These are phyloP conservation scores for Thielaviopsis euricoi DNA, from an alignment of 2,329 filamentous ascomycete species.

Conservation along the genomic window DNA sequence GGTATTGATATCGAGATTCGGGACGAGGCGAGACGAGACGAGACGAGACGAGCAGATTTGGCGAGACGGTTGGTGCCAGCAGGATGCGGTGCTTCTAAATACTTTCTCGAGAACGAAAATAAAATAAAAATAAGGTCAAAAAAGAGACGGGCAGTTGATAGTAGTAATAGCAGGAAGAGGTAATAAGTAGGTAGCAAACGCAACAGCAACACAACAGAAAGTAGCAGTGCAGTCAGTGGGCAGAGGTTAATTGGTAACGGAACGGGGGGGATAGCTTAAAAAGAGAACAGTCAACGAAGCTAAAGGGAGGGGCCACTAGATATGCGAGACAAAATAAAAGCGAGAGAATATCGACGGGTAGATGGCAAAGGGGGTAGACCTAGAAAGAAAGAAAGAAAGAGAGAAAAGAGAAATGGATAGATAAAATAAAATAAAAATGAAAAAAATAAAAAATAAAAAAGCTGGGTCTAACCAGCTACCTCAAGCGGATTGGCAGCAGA, in stretches of 20 bases:
- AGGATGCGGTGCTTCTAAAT: conserved; percentile 12
- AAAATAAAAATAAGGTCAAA: neutral
- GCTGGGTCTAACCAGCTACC: too few relatives aligned
- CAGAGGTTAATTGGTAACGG: neutral
- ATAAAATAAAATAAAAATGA: neutral
- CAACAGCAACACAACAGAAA: neutral
- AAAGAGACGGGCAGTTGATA: neutral
- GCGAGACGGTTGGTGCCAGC: conserved; percentile 11
- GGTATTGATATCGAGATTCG: conserved; percentile 6
- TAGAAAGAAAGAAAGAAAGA: neutral
- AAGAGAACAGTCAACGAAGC: conserved; percentile 3
- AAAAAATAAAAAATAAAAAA: neutral
- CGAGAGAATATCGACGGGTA: neutral
- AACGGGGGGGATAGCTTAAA: neutral
- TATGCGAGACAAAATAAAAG: neutral
- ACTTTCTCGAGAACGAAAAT: neutral
- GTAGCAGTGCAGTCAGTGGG: neutral
- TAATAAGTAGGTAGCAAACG: neutral
- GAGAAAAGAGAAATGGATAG: neutral
- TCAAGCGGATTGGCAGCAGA: too few relatives aligned
- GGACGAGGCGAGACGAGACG: conserved; percentile 11
- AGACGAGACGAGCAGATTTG: conserved; percentile 6
- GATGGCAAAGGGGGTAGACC: neutral
- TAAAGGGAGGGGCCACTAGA: conserved; percentile 2
- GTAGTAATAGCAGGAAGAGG: neutral